Conservation (phyloP, 768 basidiomycete genomes). For the Dictyophora rubrovolvata region DNA sequence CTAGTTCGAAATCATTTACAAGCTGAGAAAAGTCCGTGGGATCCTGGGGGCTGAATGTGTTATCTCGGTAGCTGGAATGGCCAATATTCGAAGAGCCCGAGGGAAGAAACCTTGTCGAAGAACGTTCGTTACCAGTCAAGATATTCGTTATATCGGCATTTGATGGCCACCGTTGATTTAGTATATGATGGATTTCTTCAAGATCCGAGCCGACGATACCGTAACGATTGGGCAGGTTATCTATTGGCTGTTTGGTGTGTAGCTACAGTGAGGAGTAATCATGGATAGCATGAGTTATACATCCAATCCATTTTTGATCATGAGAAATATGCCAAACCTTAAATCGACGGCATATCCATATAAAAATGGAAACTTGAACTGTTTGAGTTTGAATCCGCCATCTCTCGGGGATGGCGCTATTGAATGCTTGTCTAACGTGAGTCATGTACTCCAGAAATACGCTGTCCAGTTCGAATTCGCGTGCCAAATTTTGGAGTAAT, state of each 20-base stretch:
- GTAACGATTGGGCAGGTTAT: background rate
- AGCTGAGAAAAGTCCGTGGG: background rate
- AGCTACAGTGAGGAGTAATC: background rate
- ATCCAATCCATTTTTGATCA: background rate
- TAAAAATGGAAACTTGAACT: constrained; percentile 3
- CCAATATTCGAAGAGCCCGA: background rate
- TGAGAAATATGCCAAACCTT: constrained; percentile 5
- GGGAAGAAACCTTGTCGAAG: background rate
- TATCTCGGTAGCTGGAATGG: background rate
- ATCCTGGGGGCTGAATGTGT: too few species aligned
- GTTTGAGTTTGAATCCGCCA: constrained; percentile 4
- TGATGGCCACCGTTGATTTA: constrained; percentile 1
- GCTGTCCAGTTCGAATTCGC: background rate
- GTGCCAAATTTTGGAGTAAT: background rate
- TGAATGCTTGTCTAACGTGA: background rate
- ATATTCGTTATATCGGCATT: background rate
- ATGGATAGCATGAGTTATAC: background rate
- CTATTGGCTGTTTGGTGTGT: constrained; percentile 1
- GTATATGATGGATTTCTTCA: background rate
- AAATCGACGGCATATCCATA: constrained; percentile 5
- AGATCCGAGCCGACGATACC: background rate
- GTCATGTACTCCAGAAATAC: background rate
- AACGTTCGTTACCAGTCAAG: background rate
- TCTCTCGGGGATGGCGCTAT: background rate
- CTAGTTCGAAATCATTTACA: constrained; percentile 1